Percentiles rank a stretch among this genome's conserved stretches.
Conservation (phyloP, 2,329 filamentous ascomycete species). For the Phyllosticta citribraziliensis region DNA sequence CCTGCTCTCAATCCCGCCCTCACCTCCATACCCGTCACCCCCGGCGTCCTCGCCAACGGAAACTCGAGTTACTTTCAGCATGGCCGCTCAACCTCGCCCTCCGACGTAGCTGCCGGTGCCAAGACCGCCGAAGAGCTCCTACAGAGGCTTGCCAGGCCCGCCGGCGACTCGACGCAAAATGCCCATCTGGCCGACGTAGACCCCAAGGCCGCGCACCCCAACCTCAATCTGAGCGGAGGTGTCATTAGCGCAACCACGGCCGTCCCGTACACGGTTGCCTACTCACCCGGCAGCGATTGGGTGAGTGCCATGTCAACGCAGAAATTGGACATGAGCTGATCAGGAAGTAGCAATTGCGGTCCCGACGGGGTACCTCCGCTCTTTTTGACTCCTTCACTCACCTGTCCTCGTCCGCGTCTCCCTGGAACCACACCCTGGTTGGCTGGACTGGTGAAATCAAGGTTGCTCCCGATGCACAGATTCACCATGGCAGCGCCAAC, state of each 20-base stretch:
- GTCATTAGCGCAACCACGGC: constrained; percentile 56
- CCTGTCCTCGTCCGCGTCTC: constrained; percentile 70
- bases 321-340: not conserved
- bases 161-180: constrained; percentile 25
- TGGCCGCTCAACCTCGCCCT: constrained; percentile 22
- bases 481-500: constrained; percentile 16
- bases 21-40: constrained; percentile 34
- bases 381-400: constrained; percentile 86
- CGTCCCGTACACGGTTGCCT: constrained; percentile 51
- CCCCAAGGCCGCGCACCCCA: constrained; percentile 46
- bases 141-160: constrained; percentile 41
- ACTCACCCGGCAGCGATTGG: constrained; percentile 46
- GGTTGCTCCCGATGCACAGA: constrained; percentile 22
- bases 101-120: constrained; percentile 35
- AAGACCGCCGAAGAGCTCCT: constrained; percentile 41
- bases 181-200: constrained; percentile 39
- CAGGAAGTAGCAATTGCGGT: constrained; percentile 55
- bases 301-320: constrained; percentile 25
- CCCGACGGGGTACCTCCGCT: constrained; percentile 78
- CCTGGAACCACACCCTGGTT: constrained; percentile 87
- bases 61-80: constrained; percentile 29
- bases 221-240: constrained; percentile 49
- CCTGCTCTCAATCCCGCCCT: constrained; percentile 29
- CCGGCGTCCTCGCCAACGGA: constrained; percentile 28
- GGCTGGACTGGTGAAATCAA: constrained; percentile 81